These are phyloP conservation scores for Gaeumannomyces sp. DNA, from an alignment of 2,329 filamentous ascomycete genomes.

Conservation along the genomic window DNA sequence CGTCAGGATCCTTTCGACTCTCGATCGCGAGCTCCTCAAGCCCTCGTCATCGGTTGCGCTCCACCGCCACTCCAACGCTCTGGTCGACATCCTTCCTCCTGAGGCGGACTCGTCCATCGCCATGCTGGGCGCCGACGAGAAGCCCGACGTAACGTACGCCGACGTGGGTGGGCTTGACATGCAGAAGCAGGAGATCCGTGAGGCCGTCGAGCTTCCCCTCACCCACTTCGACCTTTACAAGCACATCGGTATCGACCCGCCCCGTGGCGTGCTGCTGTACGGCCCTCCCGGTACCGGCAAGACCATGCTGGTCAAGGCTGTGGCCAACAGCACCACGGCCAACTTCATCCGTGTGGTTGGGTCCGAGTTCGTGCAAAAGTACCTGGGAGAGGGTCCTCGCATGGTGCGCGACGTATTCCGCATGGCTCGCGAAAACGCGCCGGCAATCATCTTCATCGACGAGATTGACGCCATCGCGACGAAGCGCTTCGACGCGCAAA, in stretches of 20 bases:
- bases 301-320: conserved; percentile 96
- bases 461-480: conserved; percentile 99
- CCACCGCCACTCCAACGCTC: conserved; percentile 95
- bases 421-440: conserved; percentile 97
- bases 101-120: conserved; percentile 98
- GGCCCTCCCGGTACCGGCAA: conserved; percentile 94
- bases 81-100: conserved; percentile 97
- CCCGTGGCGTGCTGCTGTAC: conserved; percentile 91
- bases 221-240: conserved; percentile 99
- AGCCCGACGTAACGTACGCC: conserved; percentile 95
- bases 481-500: conserved; percentile 98
- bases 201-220: conserved; percentile 92
- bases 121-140: conserved; percentile 94
- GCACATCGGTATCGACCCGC: conserved; percentile 98
- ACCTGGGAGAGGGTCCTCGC: conserved; percentile 91
- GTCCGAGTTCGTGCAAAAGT: conserved; percentile 98
- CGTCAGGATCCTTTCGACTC: conserved; percentile 93
- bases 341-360: conserved; percentile 98
- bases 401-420: conserved; percentile 99
- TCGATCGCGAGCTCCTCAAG: conserved; percentile 97
- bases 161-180: conserved; percentile 97
- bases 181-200: conserved; percentile 99
- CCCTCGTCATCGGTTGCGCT: conserved; percentile 95
- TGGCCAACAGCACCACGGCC: conserved; percentile 95
- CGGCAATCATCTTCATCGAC: conserved; percentile 98